Evolutionary conservation across 2,329 filamentous ascomycete genomes (phyloP), one percentile per base, ranked within the genome.

Genomic region (Trichoderma afroharzianum): DNA sequence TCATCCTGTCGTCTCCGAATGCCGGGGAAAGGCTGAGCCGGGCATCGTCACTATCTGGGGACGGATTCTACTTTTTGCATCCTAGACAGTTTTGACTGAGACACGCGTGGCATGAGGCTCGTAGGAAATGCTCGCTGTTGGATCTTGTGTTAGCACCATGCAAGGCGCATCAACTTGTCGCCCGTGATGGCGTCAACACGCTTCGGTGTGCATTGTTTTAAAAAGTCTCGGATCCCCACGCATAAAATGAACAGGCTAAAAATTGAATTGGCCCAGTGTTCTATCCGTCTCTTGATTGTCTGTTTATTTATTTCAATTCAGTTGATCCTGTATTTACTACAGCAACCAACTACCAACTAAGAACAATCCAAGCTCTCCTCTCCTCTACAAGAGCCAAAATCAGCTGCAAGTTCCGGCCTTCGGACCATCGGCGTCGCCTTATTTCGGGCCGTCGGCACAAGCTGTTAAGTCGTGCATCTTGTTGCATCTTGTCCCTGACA

Each of bases 391-490:
- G 15, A 18, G 39, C 43, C 43, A 58, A 32, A n/a, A 59, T 14
- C 18, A 33, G 57, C 57, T 33, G 28, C 18, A 59, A 59, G 32
- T 12, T 9, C n/a, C 6, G 30, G 43, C 43, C 57, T 26, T 68
- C 66, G 66, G 66, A 30, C 39, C 55, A 61, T 68, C 66, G 66
- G 64, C 64, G 12, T 30, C 26, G 24, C 64, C 57, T 47, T 21
- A 50, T 8, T 39, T 61, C 66, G 66, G 66, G 55, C 58, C 66
- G 66, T 68, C 66, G 66, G 66, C 66, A 68, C 21, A 21, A 6
- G 33, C 66, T 68, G 53, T 36, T n/a, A 47, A 9, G 7, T 3
- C 64, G 26, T 43, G 32, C 64, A 21, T 30, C 33, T 68, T 68
- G 64, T 68, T 18, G 53, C 18, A 14, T 30, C 24, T 68, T 68